Evolutionary conservation across 164 flowering plant genomes (phyloP).

Genomic region (Annona cherimola): DNA sequence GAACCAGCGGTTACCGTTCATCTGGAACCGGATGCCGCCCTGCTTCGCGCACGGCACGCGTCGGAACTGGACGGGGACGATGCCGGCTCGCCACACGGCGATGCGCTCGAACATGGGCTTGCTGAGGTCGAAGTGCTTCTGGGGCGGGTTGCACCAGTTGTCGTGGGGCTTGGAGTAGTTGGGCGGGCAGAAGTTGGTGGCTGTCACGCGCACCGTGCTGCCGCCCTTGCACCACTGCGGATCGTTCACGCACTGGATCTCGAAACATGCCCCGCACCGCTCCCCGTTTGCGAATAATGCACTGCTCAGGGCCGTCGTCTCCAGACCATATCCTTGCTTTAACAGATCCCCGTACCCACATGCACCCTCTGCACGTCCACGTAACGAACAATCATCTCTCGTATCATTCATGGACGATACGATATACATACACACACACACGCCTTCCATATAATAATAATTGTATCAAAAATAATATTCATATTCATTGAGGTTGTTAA

Average conservation of each 20-base stretch:
- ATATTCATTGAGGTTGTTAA: too few relatives aligned
- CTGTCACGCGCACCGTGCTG: constrained; percentile 18
- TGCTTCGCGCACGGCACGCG: constrained; percentile 8
- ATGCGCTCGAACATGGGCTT: constrained; percentile 20
- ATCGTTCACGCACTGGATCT: constrained; percentile 20
- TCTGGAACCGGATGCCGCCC: constrained; percentile 14
- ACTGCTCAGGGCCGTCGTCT: constrained; percentile 32
- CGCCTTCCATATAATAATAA: too few relatives aligned
- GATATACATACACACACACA: too few relatives aligned
- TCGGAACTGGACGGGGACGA: constrained; percentile 17
- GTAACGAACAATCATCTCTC: too few relatives aligned
- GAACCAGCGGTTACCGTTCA: constrained; percentile 11
- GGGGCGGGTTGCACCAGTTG: constrained; percentile 32
- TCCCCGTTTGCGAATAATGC: constrained; percentile 25
- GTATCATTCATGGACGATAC: too few relatives aligned
- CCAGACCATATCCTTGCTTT: constrained; percentile 24
- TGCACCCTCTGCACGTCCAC: too few relatives aligned
- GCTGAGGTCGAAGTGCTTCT: constrained; percentile 26
- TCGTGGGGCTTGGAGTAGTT: constrained; percentile 10
- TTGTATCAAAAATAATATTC: too few relatives aligned
- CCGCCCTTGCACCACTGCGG: constrained; percentile 11
- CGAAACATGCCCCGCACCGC: constrained; percentile 27
- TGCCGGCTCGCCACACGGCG: constrained; percentile 15
- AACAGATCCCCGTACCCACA: too few relatives aligned
- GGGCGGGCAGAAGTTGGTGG: constrained; percentile 33